A percentile compares a stretch with the other conserved stretches of the same genome.
Conservation (phyloP, 176 grass and related monocot genomes). For the Zea luxurians region DNA sequence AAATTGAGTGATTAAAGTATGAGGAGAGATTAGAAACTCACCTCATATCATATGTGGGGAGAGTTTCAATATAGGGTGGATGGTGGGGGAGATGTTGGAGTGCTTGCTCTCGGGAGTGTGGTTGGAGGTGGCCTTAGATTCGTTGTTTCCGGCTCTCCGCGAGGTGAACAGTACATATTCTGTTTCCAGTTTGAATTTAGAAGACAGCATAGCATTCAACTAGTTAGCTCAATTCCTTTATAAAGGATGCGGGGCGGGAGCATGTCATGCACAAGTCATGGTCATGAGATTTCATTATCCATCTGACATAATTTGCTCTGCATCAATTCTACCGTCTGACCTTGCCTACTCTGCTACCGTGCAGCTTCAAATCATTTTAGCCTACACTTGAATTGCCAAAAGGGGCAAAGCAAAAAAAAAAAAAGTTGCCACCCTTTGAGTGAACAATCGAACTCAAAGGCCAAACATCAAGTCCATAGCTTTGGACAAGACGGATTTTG, state of each 20-base stretch:
- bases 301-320: background rate
- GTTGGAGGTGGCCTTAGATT: background rate
- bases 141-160: constrained; percentile 23
- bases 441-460: constrained; percentile 37
- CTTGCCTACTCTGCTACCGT: too few species aligned
- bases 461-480: constrained; percentile 89
- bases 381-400: background rate
- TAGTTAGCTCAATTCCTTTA: background rate
- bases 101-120: too few species aligned
- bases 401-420: background rate
- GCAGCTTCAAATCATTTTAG: background rate
- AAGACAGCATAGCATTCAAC: background rate
- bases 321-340: too few species aligned
- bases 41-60: too few species aligned
- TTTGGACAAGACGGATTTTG: constrained; percentile 72
- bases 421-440: background rate
- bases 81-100: too few species aligned
- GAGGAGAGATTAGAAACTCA: too few species aligned
- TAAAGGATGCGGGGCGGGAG: too few species aligned
- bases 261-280: background rate
- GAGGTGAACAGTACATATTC: background rate
- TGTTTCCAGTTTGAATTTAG: background rate
- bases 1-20: too few species aligned
- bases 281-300: background rate
- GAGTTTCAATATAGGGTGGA: too few species aligned